Evolutionary conservation across 306 rosid species (phyloP).

Genomic region (Quercus variabilis): DNA sequence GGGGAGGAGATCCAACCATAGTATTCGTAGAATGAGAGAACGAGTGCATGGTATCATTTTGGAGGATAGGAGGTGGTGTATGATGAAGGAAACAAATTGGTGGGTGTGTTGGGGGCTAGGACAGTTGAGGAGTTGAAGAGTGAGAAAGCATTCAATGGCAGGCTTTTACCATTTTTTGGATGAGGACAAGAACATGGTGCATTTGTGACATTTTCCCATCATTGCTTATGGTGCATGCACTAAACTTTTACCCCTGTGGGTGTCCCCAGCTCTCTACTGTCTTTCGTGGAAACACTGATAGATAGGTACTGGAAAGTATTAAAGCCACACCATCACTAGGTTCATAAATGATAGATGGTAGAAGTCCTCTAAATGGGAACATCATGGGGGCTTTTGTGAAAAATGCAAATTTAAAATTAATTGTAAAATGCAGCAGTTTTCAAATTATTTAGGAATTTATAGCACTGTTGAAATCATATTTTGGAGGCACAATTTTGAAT

Average conservation of each 20-base stretch:
- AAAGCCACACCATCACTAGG: too few relatives aligned
- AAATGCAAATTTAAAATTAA: too few relatives aligned
- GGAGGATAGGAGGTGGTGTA: slow-evolving; percentile 43
- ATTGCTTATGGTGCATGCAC: not conserved
- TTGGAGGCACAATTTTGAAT: too few relatives aligned
- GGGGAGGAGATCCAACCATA: slow-evolving; percentile 44
- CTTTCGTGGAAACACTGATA: too few relatives aligned
- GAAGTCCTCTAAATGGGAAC: too few relatives aligned
- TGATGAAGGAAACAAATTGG: slow-evolving; percentile 41
- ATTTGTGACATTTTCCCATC: slow-evolving; percentile 29
- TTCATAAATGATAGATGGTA: too few relatives aligned
- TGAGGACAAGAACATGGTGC: slow-evolving; percentile 39
- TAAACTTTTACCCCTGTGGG: not conserved
- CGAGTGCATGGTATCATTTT: slow-evolving; percentile 36
- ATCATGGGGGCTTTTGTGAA: too few relatives aligned
- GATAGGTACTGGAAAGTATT: too few relatives aligned
- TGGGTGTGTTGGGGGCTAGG: not conserved
- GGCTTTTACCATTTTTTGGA: slow-evolving; percentile 45
- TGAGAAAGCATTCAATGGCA: slow-evolving; percentile 34
- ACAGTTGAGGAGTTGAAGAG: slow-evolving; percentile 37
- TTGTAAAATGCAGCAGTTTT: too few relatives aligned
- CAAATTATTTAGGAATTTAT: too few relatives aligned
- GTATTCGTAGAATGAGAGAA: slow-evolving; percentile 45
- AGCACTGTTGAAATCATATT: too few relatives aligned
- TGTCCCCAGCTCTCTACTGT: too few relatives aligned